Base-by-base conservation (phyloP, 2,329 filamentous ascomycete species). In the Pezicula carpinea region DNA sequence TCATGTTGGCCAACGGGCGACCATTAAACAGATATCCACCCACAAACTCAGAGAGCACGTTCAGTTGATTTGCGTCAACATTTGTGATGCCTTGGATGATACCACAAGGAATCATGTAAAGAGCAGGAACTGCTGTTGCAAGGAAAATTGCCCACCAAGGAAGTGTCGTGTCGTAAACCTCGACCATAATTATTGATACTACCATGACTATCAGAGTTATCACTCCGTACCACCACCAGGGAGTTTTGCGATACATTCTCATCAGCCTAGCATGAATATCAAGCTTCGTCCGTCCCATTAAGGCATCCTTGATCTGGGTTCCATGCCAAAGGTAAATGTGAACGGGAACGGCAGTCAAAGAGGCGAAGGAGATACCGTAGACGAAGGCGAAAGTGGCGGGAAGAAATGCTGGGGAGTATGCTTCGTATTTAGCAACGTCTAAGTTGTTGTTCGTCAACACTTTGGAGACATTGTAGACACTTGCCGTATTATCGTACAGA, bases 401-500 rank as follows among this genome's bases (percentile, higher is more conserved):
- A 39, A 88, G 71, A 56, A 83, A 86, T 2, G 85, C 64, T 0
- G 83, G 83, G 2, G 83, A 87, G 57, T 89, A 88, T 1, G 69
- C 70, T 55, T 80, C 68, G 64, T 89, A 89, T 4, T 80, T 82
- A 36, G 72, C 69, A 53, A 77, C 71, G 54, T 89, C 72, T 21
- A 89, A 71, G 52, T 77, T 71, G 54, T 88, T 72, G 18, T 89
- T 70, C 0, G 76, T 83, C 2, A 88, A 66, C 39, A 89, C 77
- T 4, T 74, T 74, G 3, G 71, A 70, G 2, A 84, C 83, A 55
- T 89, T 78, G 65, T 89, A 89, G 0, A 53, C 47, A 0, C 64
- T 55, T 2, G 80, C 85, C 0, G 76, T 86, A 57, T 89, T 88
- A 64, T 89, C 85, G 56, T 87, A 89, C n/a, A 80, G 86, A 44